Percentiles rank a stretch among this genome's conserved stretches.
Conservation (phyloP, 2,329 filamentous ascomycete species). For the Trichoderma semiorbis region DNA sequence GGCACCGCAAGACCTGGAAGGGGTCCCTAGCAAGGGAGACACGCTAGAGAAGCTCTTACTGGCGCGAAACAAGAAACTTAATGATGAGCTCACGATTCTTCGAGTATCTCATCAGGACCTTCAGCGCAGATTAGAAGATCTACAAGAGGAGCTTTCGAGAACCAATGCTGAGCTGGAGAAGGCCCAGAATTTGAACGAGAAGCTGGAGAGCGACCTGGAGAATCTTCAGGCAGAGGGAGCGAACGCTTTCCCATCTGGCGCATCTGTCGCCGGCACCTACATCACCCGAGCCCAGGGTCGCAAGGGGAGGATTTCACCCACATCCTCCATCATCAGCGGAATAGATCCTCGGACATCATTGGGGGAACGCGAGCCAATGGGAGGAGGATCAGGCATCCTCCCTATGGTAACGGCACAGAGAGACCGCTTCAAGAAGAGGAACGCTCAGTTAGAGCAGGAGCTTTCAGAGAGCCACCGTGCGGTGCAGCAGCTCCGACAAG, state of each 20-base stretch:
- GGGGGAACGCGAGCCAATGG: slow-evolving; percentile 58
- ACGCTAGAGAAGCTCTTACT: slow-evolving; percentile 87
- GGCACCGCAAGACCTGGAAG: slow-evolving; percentile 41
- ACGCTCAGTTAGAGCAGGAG: slow-evolving; percentile 84
- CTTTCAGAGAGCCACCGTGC: slow-evolving; percentile 78
- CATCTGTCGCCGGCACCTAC: slow-evolving; percentile 91
- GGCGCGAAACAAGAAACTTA: slow-evolving; percentile 92
- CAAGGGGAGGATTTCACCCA: slow-evolving; percentile 74
- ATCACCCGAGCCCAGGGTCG: slow-evolving; percentile 62
- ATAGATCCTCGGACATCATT: slow-evolving; percentile 65
- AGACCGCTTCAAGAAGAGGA: slow-evolving; percentile 97
- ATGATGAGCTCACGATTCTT: slow-evolving; percentile 87
- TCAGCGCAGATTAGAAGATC: slow-evolving; percentile 70
- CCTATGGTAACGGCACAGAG: slow-evolving; percentile 98
- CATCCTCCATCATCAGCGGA: slow-evolving; percentile 97
- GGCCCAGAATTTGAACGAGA: slow-evolving; percentile 78
- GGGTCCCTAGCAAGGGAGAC: slow-evolving; percentile 56
- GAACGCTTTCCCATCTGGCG: slow-evolving; percentile 81
- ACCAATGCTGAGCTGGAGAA: slow-evolving; percentile 85
- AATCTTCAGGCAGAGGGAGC: slow-evolving; percentile 81
- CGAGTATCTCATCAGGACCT: slow-evolving; percentile 93
- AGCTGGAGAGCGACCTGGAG: slow-evolving; percentile 86
- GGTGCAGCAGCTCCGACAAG: slow-evolving; percentile 82
- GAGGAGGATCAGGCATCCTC: slow-evolving; percentile 79
- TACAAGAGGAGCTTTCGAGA: slow-evolving; percentile 79